These are phyloP conservation scores for Fremontodendron californicum DNA, from an alignment of 345 rosid species.

Conservation along the genomic window DNA sequence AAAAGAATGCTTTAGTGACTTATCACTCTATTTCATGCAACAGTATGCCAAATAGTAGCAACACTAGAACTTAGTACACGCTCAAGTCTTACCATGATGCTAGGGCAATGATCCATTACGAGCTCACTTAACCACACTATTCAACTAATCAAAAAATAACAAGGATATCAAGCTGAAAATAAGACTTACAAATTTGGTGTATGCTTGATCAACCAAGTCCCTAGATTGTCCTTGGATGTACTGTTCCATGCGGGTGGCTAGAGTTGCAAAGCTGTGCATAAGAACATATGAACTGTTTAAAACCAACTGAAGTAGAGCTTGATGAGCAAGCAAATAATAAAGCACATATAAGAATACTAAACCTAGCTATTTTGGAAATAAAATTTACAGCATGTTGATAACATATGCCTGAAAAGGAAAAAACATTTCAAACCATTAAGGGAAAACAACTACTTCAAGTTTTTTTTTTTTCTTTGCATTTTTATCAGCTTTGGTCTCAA, in stretches of 20 bases:
- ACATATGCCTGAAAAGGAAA: neutral
- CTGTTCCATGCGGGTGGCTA: conserved; percentile 99
- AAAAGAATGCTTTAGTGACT: neutral
- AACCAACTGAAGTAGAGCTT: neutral
- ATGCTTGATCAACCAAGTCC: conserved; percentile 97
- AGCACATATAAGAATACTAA: neutral
- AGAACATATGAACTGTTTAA: neutral
- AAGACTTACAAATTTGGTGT: conserved; percentile 82
- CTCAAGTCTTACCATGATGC: neutral
- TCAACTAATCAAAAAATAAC: neutral
- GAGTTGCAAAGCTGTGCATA: conserved; percentile 78
- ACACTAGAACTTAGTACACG: neutral
- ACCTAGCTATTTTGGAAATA: conserved; percentile 3
- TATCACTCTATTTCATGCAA: neutral
- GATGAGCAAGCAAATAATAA: neutral
- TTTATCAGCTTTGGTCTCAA: neutral
- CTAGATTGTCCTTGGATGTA: conserved; percentile 59
- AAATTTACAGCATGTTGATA: neutral
- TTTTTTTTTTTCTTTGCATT: neutral
- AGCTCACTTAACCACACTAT: neutral
- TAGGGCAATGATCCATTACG: neutral
- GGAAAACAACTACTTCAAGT: neutral
- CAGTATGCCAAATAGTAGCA: neutral
- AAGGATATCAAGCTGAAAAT: neutral
- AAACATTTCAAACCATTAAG: neutral